Percentiles rank a stretch among this genome's conserved stretches.
These are phyloP conservation scores for Cymbidium sinense DNA, from an alignment of 106 monocot species.

Conservation along the genomic window DNA sequence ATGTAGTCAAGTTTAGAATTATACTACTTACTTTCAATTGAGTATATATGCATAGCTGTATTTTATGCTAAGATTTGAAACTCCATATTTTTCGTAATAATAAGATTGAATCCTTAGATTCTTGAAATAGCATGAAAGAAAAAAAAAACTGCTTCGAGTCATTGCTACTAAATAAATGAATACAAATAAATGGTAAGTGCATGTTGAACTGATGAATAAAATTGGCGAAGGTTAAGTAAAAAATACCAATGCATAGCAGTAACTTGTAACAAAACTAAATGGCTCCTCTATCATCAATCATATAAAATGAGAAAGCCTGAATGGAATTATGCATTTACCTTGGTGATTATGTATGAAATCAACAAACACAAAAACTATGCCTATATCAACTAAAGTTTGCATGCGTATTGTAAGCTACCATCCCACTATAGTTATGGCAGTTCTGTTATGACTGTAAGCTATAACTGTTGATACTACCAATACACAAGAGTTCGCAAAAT, in stretches of 20 bases:
- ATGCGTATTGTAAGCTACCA: background rate
- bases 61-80: background rate
- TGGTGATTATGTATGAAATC: background rate
- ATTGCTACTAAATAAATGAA: background rate
- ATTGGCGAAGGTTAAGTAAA: background rate
- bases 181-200: background rate
- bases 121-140: background rate
- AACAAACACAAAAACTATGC: background rate
- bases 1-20: background rate
- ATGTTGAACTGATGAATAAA: background rate
- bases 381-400: background rate
- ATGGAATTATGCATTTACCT: background rate
- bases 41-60: background rate
- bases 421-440: background rate
- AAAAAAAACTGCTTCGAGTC: background rate
- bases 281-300: background rate
- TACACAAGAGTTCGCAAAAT: background rate
- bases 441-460: background rate
- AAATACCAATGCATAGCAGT: background rate
- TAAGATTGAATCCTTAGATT: background rate
- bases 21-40: background rate
- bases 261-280: slow-evolving; percentile 3
- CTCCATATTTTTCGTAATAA: background rate
- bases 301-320: background rate
- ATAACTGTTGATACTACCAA: background rate